Evolutionary conservation across 2,329 filamentous ascomycete genomes (phyloP).

Genomic region (Nemania serpens): DNA sequence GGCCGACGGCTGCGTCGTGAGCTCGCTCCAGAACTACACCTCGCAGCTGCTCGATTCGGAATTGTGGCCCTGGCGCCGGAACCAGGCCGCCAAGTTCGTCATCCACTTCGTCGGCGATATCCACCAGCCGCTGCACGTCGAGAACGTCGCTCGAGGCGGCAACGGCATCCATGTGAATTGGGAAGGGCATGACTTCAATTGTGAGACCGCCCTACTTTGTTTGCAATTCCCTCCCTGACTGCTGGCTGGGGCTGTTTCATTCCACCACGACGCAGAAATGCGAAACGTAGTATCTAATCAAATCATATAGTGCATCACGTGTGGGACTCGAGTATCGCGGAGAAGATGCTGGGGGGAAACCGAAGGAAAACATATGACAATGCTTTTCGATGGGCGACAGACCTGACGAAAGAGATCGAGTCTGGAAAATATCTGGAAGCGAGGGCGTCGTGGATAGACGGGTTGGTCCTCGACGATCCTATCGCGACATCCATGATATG

Average conservation of each 20-base stretch:
- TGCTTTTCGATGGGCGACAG: conserved; percentile 61
- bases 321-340: conserved; percentile 73
- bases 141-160: conserved; percentile 67
- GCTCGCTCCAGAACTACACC: conserved; percentile 65
- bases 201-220: conserved; percentile 16
- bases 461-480: conserved; percentile 59
- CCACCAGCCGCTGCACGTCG: conserved; percentile 70
- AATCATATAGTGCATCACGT: conserved; percentile 61
- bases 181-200: conserved; percentile 61
- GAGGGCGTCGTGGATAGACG: conserved; percentile 60
- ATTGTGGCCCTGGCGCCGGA: conserved; percentile 52
- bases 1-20: conserved; percentile 64
- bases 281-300: conserved; percentile 14
- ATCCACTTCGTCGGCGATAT: conserved; percentile 73
- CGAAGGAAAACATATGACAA: conserved; percentile 54
- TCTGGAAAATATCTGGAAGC: conserved; percentile 58
- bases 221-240: not conserved
- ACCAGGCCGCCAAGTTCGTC: conserved; percentile 68
- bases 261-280: not conserved
- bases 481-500: conserved; percentile 63
- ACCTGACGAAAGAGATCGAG: conserved; percentile 59
- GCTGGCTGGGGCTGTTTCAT: too few relatives aligned
- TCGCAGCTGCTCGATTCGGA: conserved; percentile 53
- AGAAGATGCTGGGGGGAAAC: conserved; percentile 64
- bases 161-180: conserved; percentile 71